phyloP scores from a whole-genome alignment of 2,329 filamentous ascomycete species.

The Xenosphaeropsis pyriputrescens region DNA sequence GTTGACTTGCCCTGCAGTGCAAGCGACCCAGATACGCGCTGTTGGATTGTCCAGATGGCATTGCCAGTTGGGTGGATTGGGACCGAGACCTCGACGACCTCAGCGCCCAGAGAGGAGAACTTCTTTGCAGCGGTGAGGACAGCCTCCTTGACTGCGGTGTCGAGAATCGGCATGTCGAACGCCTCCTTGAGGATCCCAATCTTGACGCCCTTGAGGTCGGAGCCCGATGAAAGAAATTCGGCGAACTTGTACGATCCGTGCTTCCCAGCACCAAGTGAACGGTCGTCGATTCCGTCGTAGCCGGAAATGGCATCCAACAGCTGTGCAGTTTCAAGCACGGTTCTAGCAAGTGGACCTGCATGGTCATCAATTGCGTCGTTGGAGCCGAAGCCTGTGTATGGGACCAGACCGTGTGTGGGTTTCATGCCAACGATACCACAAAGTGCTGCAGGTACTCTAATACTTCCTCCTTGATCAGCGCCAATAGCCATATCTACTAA shows the following conservation, averaged over 20 bases:
- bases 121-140: slow-evolving; percentile 24
- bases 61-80: slow-evolving; percentile 29
- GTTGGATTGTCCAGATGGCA: slow-evolving; percentile 31
- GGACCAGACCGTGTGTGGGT: slow-evolving; percentile 21
- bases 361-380: slow-evolving; percentile 35
- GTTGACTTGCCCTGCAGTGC: background rate
- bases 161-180: slow-evolving; percentile 21
- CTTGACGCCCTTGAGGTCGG: slow-evolving; percentile 8
- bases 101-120: slow-evolving; percentile 29
- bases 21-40: slow-evolving; percentile 15
- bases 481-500: slow-evolving; percentile 31
- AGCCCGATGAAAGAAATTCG: slow-evolving; percentile 3
- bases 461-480: slow-evolving; percentile 37
- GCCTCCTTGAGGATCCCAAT: slow-evolving; percentile 28
- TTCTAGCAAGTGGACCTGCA: slow-evolving; percentile 24
- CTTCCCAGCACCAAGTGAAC: slow-evolving; percentile 18
- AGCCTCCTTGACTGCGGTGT: slow-evolving; percentile 22
- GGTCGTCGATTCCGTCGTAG: slow-evolving; percentile 29
- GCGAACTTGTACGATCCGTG: slow-evolving; percentile 13
- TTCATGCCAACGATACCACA: slow-evolving; percentile 31
- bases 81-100: slow-evolving; percentile 30
- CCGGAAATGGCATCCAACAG: slow-evolving; percentile 28
- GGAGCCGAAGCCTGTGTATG: slow-evolving; percentile 29
- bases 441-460: slow-evolving; percentile 24
- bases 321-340: slow-evolving; percentile 22